Conservation (phyloP, 441 rosid genomes). For the Mallotus japonicus region DNA sequence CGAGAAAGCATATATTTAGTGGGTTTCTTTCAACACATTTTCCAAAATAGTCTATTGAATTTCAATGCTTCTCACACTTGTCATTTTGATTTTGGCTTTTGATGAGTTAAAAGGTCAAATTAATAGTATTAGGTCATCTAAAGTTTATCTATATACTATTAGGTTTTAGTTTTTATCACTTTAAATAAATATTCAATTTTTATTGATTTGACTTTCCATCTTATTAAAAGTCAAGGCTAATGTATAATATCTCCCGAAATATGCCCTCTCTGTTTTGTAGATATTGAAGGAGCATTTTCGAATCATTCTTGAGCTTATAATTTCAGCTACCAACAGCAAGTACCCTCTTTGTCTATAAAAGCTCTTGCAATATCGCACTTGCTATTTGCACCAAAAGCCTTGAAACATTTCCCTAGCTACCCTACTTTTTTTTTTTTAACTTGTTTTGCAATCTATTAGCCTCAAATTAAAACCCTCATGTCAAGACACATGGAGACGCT, state of each 20-base stretch:
- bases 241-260: too few relatives aligned
- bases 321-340: conserved; percentile 9
- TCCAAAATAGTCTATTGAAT: background rate
- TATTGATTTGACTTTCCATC: too few relatives aligned
- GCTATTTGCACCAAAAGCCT: conserved; percentile 6
- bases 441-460: background rate
- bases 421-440: too few relatives aligned
- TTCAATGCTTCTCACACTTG: background rate
- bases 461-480: conserved; percentile 20
- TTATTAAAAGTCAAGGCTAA: too few relatives aligned
- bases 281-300: conserved; percentile 22
- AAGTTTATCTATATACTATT: too few relatives aligned
- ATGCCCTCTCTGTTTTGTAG: too few relatives aligned
- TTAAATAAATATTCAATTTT: too few relatives aligned
- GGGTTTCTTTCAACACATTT: conserved; percentile 4
- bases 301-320: conserved; percentile 29
- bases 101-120: too few relatives aligned
- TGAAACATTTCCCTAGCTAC: background rate
- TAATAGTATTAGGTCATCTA: too few relatives aligned
- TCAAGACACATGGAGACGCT: conserved; percentile 63
- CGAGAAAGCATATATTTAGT: conserved; percentile 12
- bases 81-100: too few relatives aligned
- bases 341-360: conserved; percentile 34
- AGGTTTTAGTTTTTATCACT: too few relatives aligned
- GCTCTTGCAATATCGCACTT: background rate